Conservation (phyloP, 2,329 filamentous ascomycete genomes). For the Aspergillus novofumigatus region DNA sequence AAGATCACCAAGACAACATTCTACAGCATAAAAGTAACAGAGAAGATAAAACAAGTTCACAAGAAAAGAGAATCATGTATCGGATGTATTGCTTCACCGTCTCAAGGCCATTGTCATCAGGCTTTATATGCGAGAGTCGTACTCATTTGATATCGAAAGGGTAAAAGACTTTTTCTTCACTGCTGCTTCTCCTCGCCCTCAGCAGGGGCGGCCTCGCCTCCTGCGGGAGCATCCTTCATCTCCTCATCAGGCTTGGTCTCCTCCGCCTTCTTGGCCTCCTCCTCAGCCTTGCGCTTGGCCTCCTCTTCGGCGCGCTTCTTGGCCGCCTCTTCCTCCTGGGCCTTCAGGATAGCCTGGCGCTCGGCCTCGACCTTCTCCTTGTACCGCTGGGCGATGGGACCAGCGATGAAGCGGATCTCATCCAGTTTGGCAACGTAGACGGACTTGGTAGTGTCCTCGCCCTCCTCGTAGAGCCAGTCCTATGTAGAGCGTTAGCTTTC, state of each 20-base stretch:
- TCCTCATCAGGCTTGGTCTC: constrained; percentile 44
- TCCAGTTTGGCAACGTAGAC: constrained; percentile 94
- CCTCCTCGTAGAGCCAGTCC: constrained; percentile 99
- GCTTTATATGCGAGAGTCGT: constrained; percentile 10
- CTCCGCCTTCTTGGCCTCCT: constrained; percentile 55
- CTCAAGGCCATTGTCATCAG: constrained; percentile 23
- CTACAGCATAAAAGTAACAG: background rate
- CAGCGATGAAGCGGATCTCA: constrained; percentile 85
- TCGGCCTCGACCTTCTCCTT: constrained; percentile 91
- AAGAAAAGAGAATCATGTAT: constrained; percentile 7
- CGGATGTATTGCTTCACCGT: constrained; percentile 14
- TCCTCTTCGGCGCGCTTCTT: constrained; percentile 65
- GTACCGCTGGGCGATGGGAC: constrained; percentile 88
- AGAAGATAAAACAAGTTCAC: background rate
- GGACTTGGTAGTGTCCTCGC: constrained; percentile 89
- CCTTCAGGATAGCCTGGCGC: constrained; percentile 65
- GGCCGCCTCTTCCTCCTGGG: constrained; percentile 61
- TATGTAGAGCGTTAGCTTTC: constrained; percentile 39
- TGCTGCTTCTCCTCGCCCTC: constrained; percentile 38
- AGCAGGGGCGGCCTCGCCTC: constrained; percentile 29
- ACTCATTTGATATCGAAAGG: constrained; percentile 9
- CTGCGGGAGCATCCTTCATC: constrained; percentile 58
- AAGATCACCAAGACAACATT: background rate
- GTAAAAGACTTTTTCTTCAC: constrained; percentile 7
- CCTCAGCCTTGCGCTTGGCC: constrained; percentile 73